Evolutionary conservation across 176 grass and related monocot genomes (phyloP).

Genomic region (Musa troglodytarum): DNA sequence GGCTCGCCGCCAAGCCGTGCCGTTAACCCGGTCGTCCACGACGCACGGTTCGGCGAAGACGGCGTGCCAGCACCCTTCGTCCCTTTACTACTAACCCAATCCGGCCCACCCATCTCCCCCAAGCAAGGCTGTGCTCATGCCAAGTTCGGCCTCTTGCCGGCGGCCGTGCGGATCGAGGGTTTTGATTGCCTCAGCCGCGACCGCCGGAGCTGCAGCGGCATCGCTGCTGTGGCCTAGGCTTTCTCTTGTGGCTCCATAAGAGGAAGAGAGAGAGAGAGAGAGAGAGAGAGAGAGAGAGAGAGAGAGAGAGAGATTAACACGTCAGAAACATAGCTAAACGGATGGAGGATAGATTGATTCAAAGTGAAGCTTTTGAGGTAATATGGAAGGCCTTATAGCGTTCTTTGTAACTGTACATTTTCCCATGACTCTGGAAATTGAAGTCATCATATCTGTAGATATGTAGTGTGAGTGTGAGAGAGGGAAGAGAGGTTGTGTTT

Average conservation of each 20-base stretch:
- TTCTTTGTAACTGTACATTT: too few relatives aligned
- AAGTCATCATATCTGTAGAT: too few relatives aligned
- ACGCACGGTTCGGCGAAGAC: slow-evolving; percentile 72
- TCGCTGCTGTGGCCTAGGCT: slow-evolving; percentile 64
- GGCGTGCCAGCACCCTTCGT: slow-evolving; percentile 12
- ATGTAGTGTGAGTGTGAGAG: too few relatives aligned
- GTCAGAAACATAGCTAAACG: too few relatives aligned
- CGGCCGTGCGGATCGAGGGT: slow-evolving; percentile 76
- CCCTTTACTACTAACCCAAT: background rate
- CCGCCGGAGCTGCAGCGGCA: slow-evolving; percentile 54
- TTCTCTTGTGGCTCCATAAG: background rate
- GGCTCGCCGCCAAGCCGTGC: slow-evolving; percentile 76
- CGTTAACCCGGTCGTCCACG: slow-evolving; percentile 74
- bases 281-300: too few relatives aligned
- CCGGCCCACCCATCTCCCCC: slow-evolving; percentile 27
- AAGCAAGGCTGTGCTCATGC: slow-evolving; percentile 30
- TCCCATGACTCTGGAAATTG: too few relatives aligned
- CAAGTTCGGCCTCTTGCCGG: slow-evolving; percentile 54
- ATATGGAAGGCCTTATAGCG: too few relatives aligned
- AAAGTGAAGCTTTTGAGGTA: too few relatives aligned
- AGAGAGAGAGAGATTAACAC: background rate
- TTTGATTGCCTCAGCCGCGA: slow-evolving; percentile 86
- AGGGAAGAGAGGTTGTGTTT: too few relatives aligned
- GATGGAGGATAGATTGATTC: too few relatives aligned
- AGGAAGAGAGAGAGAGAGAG: background rate